Conservation (phyloP, 2,329 filamentous ascomycete species). For the Venturia nashicola region DNA sequence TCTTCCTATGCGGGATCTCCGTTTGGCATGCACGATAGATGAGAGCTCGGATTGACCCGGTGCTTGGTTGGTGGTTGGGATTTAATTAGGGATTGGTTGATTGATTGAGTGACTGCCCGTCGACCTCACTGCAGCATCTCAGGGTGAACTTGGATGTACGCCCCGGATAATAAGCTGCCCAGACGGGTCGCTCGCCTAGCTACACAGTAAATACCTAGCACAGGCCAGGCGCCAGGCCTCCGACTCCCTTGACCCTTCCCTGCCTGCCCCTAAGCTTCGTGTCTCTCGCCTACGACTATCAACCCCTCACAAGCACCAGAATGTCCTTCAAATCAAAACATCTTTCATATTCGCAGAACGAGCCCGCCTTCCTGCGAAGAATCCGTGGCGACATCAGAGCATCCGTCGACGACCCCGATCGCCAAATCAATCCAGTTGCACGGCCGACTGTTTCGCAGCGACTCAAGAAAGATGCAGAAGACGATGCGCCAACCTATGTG, state of each 20-base stretch:
- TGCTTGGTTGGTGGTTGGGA: background rate
- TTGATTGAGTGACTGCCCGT: background rate
- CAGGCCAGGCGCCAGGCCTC: too few relatives aligned
- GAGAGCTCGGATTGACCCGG: conserved; percentile 4
- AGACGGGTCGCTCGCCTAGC: too few relatives aligned
- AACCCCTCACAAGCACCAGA: conserved; percentile 25
- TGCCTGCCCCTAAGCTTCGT: too few relatives aligned
- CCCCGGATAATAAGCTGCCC: too few relatives aligned
- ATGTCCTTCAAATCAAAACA: conserved; percentile 56
- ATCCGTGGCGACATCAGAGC: conserved; percentile 41
- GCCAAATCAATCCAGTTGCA: conserved; percentile 31
- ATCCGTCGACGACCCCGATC: conserved; percentile 28
- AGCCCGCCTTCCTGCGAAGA: conserved; percentile 33
- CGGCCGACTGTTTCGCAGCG: conserved; percentile 33
- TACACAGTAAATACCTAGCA: too few relatives aligned
- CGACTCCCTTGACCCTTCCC: too few relatives aligned
- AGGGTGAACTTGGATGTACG: too few relatives aligned
- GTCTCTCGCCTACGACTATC: too few relatives aligned
- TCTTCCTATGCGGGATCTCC: background rate
- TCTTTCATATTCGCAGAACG: conserved; percentile 50
- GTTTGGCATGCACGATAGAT: conserved; percentile 13
- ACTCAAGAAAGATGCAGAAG: conserved; percentile 49
- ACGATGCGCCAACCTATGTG: conserved; percentile 64
- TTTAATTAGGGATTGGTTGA: conserved; percentile 2
- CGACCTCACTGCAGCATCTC: too few relatives aligned